phyloP scores from a whole-genome alignment of 257 asterid species.

The Capsicum pubescens region DNA sequence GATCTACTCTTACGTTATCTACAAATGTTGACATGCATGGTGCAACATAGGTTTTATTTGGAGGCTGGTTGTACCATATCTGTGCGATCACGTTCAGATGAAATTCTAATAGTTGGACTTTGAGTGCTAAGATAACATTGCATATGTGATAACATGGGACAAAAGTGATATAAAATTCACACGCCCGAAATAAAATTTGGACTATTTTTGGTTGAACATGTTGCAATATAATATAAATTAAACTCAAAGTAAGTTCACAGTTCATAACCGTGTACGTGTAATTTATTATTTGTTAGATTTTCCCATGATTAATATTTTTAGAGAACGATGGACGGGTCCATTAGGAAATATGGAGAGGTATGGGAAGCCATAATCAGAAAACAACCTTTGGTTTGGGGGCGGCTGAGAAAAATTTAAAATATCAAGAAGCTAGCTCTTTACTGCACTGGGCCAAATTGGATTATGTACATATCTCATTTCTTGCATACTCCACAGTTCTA shows the following conservation, averaged over 20 bases:
- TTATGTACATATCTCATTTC: neutral
- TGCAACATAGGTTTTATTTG: neutral
- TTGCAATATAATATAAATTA: neutral
- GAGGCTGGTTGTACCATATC: neutral
- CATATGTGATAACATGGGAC: slow-evolving; percentile 15
- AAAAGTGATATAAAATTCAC: neutral
- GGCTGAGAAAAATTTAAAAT: neutral
- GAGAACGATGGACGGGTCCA: neutral
- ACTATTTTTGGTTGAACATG: slow-evolving; percentile 5
- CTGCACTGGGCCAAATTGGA: neutral
- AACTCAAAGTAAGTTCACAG: neutral
- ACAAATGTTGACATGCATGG: neutral
- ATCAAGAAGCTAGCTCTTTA: neutral
- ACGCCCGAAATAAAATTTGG: slow-evolving; percentile 20
- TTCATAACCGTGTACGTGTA: slow-evolving; percentile 15
- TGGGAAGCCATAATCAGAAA: slow-evolving; percentile 23
- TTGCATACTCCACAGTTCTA: too few relatives aligned
- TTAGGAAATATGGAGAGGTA: slow-evolving; percentile 2
- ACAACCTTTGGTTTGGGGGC: neutral
- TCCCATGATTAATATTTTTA: slow-evolving; percentile 7
- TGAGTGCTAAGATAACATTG: neutral
- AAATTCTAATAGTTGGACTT: neutral
- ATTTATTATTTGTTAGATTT: slow-evolving; percentile 2
- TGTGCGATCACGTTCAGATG: neutral
- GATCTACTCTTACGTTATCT: neutral